phyloP scores from a whole-genome alignment of 73 alveolate species.

The Blepharisma japonicum region DNA sequence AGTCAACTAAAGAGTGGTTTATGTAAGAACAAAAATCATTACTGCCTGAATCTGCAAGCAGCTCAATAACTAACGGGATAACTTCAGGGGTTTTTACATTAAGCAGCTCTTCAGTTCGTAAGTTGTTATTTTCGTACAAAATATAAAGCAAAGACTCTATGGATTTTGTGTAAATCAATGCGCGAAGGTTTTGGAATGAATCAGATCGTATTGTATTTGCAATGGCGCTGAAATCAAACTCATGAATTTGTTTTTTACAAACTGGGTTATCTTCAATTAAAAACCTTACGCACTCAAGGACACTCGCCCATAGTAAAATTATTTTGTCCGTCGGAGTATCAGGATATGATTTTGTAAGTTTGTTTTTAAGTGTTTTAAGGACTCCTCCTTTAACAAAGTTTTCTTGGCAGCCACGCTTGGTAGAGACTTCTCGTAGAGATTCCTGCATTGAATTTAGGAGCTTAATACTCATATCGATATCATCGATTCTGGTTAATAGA shows the following conservation, averaged over 20 bases:
- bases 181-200: background rate
- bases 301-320: background rate
- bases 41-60: background rate
- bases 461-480: background rate
- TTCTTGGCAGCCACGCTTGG: background rate
- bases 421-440: background rate
- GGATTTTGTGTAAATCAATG: background rate
- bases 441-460: constrained; percentile 3
- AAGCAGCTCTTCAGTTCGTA: background rate
- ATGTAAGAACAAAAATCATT: background rate
- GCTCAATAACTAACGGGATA: constrained; percentile 11
- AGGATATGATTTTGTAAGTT: background rate
- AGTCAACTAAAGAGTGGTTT: background rate
- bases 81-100: constrained; percentile 25
- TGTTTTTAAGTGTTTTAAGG: background rate
- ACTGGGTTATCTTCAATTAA: constrained; percentile 25
- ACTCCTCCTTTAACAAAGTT: background rate
- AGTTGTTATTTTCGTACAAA: background rate
- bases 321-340: background rate
- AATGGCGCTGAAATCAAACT: constrained; percentile 3
- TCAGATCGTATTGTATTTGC: constrained; percentile 1
- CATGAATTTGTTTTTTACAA: constrained; percentile 1
- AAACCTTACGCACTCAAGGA: constrained; percentile 12
- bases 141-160: constrained; percentile 2
- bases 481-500: background rate